phyloP scores from a whole-genome alignment of 805 yeast genomes.

The Candida odintsovae region DNA sequence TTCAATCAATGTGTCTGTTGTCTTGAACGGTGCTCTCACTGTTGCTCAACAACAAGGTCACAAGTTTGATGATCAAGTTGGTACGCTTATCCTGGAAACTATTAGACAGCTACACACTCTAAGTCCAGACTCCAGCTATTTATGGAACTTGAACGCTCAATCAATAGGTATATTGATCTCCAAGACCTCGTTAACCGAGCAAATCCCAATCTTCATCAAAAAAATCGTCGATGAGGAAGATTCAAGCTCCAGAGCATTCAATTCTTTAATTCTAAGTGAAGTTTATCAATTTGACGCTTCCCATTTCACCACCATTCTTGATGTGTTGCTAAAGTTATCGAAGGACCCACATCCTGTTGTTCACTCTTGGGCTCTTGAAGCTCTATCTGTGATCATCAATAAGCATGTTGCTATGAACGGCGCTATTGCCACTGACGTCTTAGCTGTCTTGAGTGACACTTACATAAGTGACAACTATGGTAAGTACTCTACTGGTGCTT shows the following conservation, averaged over 20 bases:
- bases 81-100: slow-evolving; percentile 44
- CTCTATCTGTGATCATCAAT: slow-evolving; percentile 51
- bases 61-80: slow-evolving; percentile 31
- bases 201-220: slow-evolving; percentile 51
- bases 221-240: slow-evolving; percentile 59
- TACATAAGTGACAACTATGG: slow-evolving; percentile 47
- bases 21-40: slow-evolving; percentile 48
- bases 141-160: slow-evolving; percentile 47
- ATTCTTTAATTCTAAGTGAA: slow-evolving; percentile 43
- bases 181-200: slow-evolving; percentile 33
- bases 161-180: slow-evolving; percentile 49
- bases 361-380: slow-evolving; percentile 63
- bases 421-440: slow-evolving; percentile 36
- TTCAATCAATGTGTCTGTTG: slow-evolving; percentile 54
- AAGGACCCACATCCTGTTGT: slow-evolving; percentile 84
- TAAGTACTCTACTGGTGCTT: slow-evolving; percentile 32
- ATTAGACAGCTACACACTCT: slow-evolving; percentile 27
- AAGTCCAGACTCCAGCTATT: slow-evolving; percentile 14
- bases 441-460: slow-evolving; percentile 34
- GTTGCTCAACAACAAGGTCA: slow-evolving; percentile 16
- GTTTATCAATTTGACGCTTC: slow-evolving; percentile 37
- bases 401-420: slow-evolving; percentile 45
- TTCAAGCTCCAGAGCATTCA: slow-evolving; percentile 60
- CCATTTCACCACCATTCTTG: slow-evolving; percentile 41
- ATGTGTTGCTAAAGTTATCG: slow-evolving; percentile 53